A percentile compares a stretch with the other conserved stretches of the same genome.
These are phyloP conservation scores for Penicillium glabrum DNA, from an alignment of 2,329 filamentous ascomycete species.

Conservation along the genomic window DNA sequence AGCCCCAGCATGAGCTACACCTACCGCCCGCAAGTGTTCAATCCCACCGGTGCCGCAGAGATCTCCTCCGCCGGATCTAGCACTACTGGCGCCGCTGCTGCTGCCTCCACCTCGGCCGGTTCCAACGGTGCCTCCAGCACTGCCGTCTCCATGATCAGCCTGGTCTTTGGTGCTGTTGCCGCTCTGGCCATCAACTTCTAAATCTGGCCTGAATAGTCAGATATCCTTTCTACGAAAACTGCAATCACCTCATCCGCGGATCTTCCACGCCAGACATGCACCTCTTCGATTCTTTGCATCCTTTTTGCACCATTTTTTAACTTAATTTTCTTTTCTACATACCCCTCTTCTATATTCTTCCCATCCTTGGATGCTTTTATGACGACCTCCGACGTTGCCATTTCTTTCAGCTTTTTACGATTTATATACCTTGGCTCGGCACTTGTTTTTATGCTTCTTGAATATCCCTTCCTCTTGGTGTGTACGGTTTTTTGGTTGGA, in stretches of 20 bases:
- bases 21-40: constrained; percentile 31
- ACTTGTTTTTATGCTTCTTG: constrained; percentile 14
- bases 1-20: constrained; percentile 27
- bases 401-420: constrained; percentile 21
- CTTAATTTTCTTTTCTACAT: constrained; percentile 17
- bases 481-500: constrained; percentile 21
- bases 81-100: constrained; percentile 6
- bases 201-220: constrained; percentile 1
- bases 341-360: constrained; percentile 16
- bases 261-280: constrained; percentile 2
- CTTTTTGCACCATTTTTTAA: constrained; percentile 10
- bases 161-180: constrained; percentile 25
- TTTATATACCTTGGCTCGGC: constrained; percentile 14
- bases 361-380: constrained; percentile 12
- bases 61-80: constrained; percentile 11
- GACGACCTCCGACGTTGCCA: constrained; percentile 26
- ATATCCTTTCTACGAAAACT: constrained; percentile 5
- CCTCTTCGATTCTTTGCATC: constrained; percentile 11
- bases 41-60: constrained; percentile 21
- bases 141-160: constrained; percentile 22
- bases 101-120: constrained; percentile 15
- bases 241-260: background rate
- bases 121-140: constrained; percentile 18
- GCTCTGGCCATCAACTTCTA: constrained; percentile 27
- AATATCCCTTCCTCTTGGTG: constrained; percentile 15